Base-by-base conservation (phyloP, 2,329 filamentous ascomycete species). In the Verticillium klebahnii region DNA sequence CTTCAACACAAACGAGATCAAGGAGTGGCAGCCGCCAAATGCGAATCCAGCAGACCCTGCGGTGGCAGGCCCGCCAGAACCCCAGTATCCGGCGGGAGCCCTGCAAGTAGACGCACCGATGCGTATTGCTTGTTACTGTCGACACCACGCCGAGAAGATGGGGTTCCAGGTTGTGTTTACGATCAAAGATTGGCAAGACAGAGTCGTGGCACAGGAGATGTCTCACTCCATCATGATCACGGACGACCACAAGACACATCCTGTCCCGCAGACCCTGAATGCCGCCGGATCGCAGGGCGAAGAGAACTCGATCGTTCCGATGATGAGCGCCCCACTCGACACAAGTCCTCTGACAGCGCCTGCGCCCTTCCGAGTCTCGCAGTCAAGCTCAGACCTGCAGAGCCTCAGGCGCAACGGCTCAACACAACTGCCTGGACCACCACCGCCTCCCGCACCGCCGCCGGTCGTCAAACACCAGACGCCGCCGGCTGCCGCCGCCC, bases 121-220 rank as follows among this genome's bases (percentile, higher is more conserved):
- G 93, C 89, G 94, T 11, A 97, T 99, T 69, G 92, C 93, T 29
- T 99, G 94, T 74, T 99, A 98, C 76, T 98, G 94, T 76, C 88
- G 94, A 23, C 94, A 99, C 72, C 94, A 98, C 69, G 88, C 90
- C 63, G 95, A 98, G 77, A 98, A 98, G 78, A 81, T 89, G 67
- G 94, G 94, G 1, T 99, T 97, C 76, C 82, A 85, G 66, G 93
- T 98, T 69, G 96, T 99, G 65, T 96, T 98, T 75, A 98, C 94
- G 1, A 83, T 99, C 70, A 96, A 93, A 72, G 92, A 97, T 74
- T 86, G 86, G 70, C 79, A 86, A 65, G 90, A 89, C 68, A 87
- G 87, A 55, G 79, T 97, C 36, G 79, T 98, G 54, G 91, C 92
- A 7, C 94, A 99, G 75, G 87, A 88, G 59, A 89, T 97, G 66